Evolutionary conservation across 306 rosid genomes (phyloP), one percentile per base, ranked within the genome.

Genomic region (Potentilla sterilis): DNA sequence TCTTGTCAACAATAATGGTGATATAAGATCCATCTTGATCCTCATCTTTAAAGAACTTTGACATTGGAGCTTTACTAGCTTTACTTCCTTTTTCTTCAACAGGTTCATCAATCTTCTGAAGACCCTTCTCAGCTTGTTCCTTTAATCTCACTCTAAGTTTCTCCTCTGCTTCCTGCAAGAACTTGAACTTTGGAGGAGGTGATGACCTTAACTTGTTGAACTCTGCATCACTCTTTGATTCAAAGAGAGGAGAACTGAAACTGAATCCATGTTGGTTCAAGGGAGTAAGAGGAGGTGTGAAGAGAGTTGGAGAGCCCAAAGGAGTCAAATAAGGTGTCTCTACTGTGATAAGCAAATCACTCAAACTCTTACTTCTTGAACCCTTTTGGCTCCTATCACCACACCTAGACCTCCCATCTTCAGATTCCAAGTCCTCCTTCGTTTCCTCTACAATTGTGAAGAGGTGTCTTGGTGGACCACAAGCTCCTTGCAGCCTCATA

Each of bases 371-470:
- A 75, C 89, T 89, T 78, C 83, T 87, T 62, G 89, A 80, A 41
- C 64, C 90, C 65, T 92, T 92, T 78, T 75, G 74, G 71, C 86
- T 78, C 76, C 44, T 80, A n/a, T 78, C 51, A 58, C 78, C 84
- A 65, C 80, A 44, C 75, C 70, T 86, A 15, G 88, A 85, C 9
- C 82, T 89, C 10, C 88, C 90, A 81, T 95, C 97, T 44, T 90
- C 96, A 72, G 97, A 95, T 73, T 95, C 99, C 62, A 95, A 86
- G 77, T 95, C 99, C 66, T 95, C 97, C 73, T 83, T 90, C 51
- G 99, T 92, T 91, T 95, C 99, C 85, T 95, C 99, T 5, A 88
- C 78, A 70, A 95, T 95, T 65, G 99, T 90, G 89, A 95, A 95
- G 78, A 95, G 89, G 65, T 89, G 88, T 75, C 97, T 90, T 19